Evolutionary conservation across 2,329 filamentous ascomycete species (phyloP).

Genomic region (Pseudogymnoascus destructans): DNA sequence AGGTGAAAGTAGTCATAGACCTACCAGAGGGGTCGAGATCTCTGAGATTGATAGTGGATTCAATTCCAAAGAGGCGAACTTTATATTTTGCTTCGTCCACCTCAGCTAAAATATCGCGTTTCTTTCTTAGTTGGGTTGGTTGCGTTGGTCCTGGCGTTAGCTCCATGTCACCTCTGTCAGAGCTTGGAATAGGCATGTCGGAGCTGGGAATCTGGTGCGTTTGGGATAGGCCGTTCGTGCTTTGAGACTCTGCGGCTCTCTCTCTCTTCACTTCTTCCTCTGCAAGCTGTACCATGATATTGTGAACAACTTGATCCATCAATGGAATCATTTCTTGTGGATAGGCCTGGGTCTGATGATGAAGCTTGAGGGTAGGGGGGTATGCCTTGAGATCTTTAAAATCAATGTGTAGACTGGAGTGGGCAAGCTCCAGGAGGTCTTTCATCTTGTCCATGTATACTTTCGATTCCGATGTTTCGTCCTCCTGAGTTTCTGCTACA

Average conservation of each 20-base stretch:
- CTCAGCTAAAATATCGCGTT: slow-evolving; percentile 54
- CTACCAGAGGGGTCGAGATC: slow-evolving; percentile 78
- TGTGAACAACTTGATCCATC: slow-evolving; percentile 90
- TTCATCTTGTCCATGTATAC: slow-evolving; percentile 78
- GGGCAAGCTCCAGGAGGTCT: slow-evolving; percentile 79
- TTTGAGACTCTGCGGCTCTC: slow-evolving; percentile 43
- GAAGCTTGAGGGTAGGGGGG: slow-evolving; percentile 82
- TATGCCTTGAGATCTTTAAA: slow-evolving; percentile 83
- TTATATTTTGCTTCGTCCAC: slow-evolving; percentile 71
- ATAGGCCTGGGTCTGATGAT: slow-evolving; percentile 89
- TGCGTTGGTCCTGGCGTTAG: slow-evolving; percentile 30
- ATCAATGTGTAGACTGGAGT: slow-evolving; percentile 76
- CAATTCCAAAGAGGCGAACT: slow-evolving; percentile 78
- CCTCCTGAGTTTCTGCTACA: slow-evolving; percentile 56
- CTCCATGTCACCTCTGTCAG: slow-evolving; percentile 49
- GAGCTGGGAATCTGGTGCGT: slow-evolving; percentile 48
- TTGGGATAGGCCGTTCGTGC: slow-evolving; percentile 37
- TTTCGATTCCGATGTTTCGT: slow-evolving; percentile 62
- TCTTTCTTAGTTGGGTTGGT: slow-evolving; percentile 14
- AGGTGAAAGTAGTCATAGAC: slow-evolving; percentile 15
- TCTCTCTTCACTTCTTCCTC: slow-evolving; percentile 63
- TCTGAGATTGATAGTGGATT: slow-evolving; percentile 77
- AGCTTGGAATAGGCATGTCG: slow-evolving; percentile 65
- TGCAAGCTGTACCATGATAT: slow-evolving; percentile 83
- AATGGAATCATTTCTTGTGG: slow-evolving; percentile 92